A percentile compares a stretch with the other conserved stretches of the same genome.
These are phyloP conservation scores for Aspergillus japonicus DNA, from an alignment of 2,329 filamentous ascomycete species.

Conservation along the genomic window DNA sequence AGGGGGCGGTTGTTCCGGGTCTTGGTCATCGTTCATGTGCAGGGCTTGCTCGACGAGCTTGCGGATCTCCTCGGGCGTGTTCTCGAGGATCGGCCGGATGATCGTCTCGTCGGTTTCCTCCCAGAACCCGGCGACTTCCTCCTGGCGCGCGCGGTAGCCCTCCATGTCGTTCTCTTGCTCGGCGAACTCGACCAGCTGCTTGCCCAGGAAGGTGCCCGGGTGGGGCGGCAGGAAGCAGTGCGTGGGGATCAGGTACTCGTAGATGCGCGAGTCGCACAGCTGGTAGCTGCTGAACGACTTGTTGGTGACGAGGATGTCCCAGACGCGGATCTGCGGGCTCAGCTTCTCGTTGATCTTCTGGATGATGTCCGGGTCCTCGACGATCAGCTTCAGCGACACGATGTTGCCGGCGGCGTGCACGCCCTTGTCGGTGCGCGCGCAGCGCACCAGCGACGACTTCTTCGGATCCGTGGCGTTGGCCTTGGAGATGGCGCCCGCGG, in stretches of 20 bases:
- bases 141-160: slow-evolving; percentile 66
- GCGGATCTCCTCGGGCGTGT: slow-evolving; percentile 43
- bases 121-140: slow-evolving; percentile 82
- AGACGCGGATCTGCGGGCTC: slow-evolving; percentile 85
- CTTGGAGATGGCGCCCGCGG: slow-evolving; percentile 90
- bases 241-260: slow-evolving; percentile 94
- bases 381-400: slow-evolving; percentile 91
- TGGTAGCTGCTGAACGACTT: slow-evolving; percentile 94
- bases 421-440: slow-evolving; percentile 94
- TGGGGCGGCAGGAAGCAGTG: slow-evolving; percentile 92
- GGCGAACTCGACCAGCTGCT: slow-evolving; percentile 75
- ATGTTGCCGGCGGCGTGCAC: slow-evolving; percentile 96
- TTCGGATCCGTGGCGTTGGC: slow-evolving; percentile 95
- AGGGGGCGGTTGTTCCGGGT: neutral
- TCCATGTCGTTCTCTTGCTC: slow-evolving; percentile 71
- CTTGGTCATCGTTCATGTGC: slow-evolving; percentile 34
- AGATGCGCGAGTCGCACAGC: slow-evolving; percentile 90
- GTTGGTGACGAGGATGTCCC: slow-evolving; percentile 87
- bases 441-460: slow-evolving; percentile 90
- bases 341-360: slow-evolving; percentile 86
- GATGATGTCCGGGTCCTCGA: slow-evolving; percentile 84
- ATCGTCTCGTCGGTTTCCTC: slow-evolving; percentile 73
- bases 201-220: slow-evolving; percentile 79
- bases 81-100: slow-evolving; percentile 66
- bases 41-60: slow-evolving; percentile 43